Conservation (phyloP, 2,329 filamentous ascomycete genomes). For the Pseudopithomyces chartarum region DNA sequence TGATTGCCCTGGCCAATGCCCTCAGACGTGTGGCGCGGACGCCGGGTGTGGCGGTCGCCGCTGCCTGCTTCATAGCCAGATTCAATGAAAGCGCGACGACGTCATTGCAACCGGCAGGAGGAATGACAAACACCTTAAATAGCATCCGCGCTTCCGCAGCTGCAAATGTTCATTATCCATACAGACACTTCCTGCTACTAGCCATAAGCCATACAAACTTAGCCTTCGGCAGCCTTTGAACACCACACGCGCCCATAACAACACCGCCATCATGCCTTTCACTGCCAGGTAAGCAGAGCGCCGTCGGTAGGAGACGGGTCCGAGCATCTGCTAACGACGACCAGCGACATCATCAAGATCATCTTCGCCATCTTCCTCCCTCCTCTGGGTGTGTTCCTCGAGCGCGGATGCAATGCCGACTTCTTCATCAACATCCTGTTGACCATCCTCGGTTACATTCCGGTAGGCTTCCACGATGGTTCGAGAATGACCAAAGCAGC, state of each 20-base stretch:
- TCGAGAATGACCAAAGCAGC: background rate
- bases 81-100: background rate
- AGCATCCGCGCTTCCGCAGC: conserved; percentile 5
- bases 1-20: background rate
- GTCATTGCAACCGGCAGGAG: conserved; percentile 1
- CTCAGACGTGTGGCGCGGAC: background rate
- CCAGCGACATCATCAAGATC: conserved; percentile 78
- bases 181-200: background rate
- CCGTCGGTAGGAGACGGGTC: background rate
- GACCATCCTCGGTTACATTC: conserved; percentile 66
- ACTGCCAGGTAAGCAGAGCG: conserved; percentile 57
- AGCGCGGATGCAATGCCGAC: conserved; percentile 86
- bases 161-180: background rate
- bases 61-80: background rate
- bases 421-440: conserved; percentile 91
- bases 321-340: conserved; percentile 17
- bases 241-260: conserved; percentile 6
- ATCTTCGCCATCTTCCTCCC: conserved; percentile 89
- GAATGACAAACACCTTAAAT: background rate
- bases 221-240: background rate
- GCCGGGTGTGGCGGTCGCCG: conserved; percentile 1
- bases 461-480: conserved; percentile 48
- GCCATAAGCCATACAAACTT: background rate
- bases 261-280: conserved; percentile 60
- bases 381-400: conserved; percentile 90